Conservation (phyloP, 768 basidiomycete species). For the Leccinum barrowsii region DNA sequence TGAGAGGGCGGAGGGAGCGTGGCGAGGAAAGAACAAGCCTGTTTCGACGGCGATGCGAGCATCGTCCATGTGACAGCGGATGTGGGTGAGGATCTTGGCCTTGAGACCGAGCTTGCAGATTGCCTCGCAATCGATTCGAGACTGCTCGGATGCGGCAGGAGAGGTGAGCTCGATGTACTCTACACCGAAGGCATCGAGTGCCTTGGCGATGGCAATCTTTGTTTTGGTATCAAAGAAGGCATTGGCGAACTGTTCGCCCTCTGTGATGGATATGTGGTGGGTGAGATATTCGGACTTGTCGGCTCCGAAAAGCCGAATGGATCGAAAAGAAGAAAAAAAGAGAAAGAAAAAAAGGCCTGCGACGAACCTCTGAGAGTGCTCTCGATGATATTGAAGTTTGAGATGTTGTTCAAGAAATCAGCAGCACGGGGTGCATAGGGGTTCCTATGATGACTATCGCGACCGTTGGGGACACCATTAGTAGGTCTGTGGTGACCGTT, state of each 20-base stretch:
- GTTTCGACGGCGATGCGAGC: slow-evolving; percentile 98
- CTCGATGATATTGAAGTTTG: slow-evolving; percentile 95
- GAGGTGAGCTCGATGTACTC: slow-evolving; percentile 99
- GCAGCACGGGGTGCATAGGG: slow-evolving; percentile 89
- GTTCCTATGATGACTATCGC: slow-evolving; percentile 49
- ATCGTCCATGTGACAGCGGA: slow-evolving; percentile 99
- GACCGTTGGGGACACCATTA: slow-evolving; percentile 35
- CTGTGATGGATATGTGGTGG: slow-evolving; percentile 37
- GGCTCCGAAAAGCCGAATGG: slow-evolving; percentile 1
- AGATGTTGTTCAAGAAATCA: slow-evolving; percentile 89
- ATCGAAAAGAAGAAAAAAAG: not conserved
- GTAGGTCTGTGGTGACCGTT: slow-evolving; percentile 34
- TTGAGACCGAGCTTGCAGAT: slow-evolving; percentile 99
- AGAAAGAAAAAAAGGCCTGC: not conserved
- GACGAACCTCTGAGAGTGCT: slow-evolving; percentile 86
- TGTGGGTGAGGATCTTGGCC: slow-evolving; percentile 97
- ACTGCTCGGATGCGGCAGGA: slow-evolving; percentile 95
- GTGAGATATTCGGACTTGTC: slow-evolving; percentile 13
- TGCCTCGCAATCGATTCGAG: slow-evolving; percentile 88
- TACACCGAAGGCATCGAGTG: slow-evolving; percentile 97
- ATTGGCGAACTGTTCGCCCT: slow-evolving; percentile 99
- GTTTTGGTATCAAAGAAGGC: slow-evolving; percentile 99
- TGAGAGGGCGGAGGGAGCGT: not conserved
- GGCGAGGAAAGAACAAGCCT: slow-evolving; percentile 44
- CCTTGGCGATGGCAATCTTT: slow-evolving; percentile 98